Evolutionary conservation across 2,329 filamentous ascomycete genomes (phyloP), one percentile per base, ranked within the genome.

Genomic region (Phialocephala sp.): DNA sequence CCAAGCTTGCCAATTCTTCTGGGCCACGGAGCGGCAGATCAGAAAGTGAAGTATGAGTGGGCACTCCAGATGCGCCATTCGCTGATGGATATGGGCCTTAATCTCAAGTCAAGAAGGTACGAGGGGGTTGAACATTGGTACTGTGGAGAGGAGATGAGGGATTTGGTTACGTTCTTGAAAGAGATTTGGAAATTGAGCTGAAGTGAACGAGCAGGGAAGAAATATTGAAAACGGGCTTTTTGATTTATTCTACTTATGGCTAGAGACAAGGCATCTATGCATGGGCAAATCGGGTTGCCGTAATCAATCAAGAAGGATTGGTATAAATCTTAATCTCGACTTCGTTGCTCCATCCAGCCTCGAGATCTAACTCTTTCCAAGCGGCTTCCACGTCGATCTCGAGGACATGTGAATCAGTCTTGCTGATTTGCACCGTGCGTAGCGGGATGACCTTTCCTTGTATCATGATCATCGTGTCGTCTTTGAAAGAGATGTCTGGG

Each of bases 341-440:
- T 76, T 96, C 91, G 76, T 97, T 97, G 69, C 88, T 90, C 89
- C 91, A 96, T 8, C 90, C 88, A 43, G 86, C 84, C 65, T 87
- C 80, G 63, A 95, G 81, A 0, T 83, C 85, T 81, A 93, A 84
- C 72, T 91, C 87, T 55, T 85, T 84, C 93, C 93, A 98, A 0
- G 94, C 94, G 36, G 79, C 82, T 70, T 88, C 85, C 14, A 92
- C 77, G 80, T 98, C 92, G 63, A 98, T 85, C 70, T 92, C 89
- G 37, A 98, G 77, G 8, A 98, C 85, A 65, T 83, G 81, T 0
- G 77, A 72, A 65, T 87, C 80, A n/a, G 75, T 72, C 37, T 80
- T 77, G 60, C 83, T 87, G 57, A 89, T 79, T 36, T 79, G 81
- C 1, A 95, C 91, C 0, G 89, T 90, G 60, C 89, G 79, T 6